Evolutionary conservation across 1,284 basidiomycete species (phyloP).

Genomic region (Heliocybe sulcata): DNA sequence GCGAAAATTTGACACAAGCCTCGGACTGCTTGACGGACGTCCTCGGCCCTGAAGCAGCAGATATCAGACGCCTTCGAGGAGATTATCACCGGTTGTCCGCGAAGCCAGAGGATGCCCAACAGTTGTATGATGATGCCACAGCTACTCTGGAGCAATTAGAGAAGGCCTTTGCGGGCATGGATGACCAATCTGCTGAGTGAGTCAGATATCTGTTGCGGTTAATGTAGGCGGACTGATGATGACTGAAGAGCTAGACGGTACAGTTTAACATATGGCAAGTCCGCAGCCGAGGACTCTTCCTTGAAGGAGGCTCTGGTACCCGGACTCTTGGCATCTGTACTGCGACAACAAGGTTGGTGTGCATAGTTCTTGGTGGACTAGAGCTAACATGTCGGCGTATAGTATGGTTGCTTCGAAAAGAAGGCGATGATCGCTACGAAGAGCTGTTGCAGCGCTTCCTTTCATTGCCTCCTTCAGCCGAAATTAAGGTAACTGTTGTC

Average conservation of each 20-base stretch:
- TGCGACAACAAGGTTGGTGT: slow-evolving; percentile 68
- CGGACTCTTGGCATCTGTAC: slow-evolving; percentile 53
- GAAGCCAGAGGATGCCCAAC: slow-evolving; percentile 38
- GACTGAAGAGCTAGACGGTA: slow-evolving; percentile 7
- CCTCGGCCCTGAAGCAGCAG: slow-evolving; percentile 50
- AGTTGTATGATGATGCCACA: slow-evolving; percentile 46
- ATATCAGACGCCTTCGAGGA: slow-evolving; percentile 56
- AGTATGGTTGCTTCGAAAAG: slow-evolving; percentile 74
- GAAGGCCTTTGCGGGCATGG: slow-evolving; percentile 42
- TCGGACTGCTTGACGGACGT: slow-evolving; percentile 34
- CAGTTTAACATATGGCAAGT: slow-evolving; percentile 28
- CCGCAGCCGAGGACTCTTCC: slow-evolving; percentile 17
- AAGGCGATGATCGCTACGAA: slow-evolving; percentile 48
- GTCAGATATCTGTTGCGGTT: slow-evolving; percentile 10
- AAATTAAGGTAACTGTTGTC: slow-evolving; percentile 42
- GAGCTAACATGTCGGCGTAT: slow-evolving; percentile 7
- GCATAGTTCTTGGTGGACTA: neutral
- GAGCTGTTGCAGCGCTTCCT: slow-evolving; percentile 51
- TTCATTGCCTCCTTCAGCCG: slow-evolving; percentile 46
- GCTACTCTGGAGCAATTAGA: slow-evolving; percentile 54
- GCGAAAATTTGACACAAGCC: slow-evolving; percentile 45
- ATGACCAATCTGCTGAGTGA: slow-evolving; percentile 37
- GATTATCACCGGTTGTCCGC: slow-evolving; percentile 46
- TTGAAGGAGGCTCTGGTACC: slow-evolving; percentile 57
- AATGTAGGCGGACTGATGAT: neutral